These are phyloP conservation scores for Solanum medicagineum DNA, from an alignment of 257 asterid species.

Conservation along the genomic window DNA sequence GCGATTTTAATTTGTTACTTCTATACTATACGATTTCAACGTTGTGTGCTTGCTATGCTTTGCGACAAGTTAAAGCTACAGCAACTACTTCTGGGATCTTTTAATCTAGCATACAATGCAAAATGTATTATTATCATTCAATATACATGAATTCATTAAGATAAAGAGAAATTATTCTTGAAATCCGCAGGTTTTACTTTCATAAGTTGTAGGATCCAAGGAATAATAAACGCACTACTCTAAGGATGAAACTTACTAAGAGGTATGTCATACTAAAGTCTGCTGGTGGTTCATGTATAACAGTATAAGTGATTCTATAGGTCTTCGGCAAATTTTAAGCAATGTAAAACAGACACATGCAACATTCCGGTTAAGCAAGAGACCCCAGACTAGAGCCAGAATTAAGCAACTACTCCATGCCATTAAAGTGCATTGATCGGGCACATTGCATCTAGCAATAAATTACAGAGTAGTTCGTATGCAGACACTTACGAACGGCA, in stretches of 20 bases:
- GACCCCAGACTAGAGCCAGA: not conserved
- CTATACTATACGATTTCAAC: not conserved
- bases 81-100: not conserved
- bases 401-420: not conserved
- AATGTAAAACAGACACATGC: not conserved
- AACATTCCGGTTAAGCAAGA: not conserved
- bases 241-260: not conserved
- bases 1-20: not conserved
- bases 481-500: conserved; percentile 43
- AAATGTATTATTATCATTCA: not conserved
- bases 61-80: not conserved
- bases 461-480: not conserved
- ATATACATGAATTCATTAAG: not conserved
- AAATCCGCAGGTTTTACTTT: not conserved
- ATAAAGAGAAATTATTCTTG: not conserved
- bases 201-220: not conserved
- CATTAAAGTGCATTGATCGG: not conserved
- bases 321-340: not conserved
- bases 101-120: not conserved
- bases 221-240: not conserved
- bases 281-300: not conserved
- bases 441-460: not conserved
- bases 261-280: not conserved
- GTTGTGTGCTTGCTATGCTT: not conserved
- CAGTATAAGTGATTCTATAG: not conserved